Evolutionary conservation across 257 asterid species (phyloP), one percentile per base, ranked within the genome.

Genomic region (Solanum appendiculatum): DNA sequence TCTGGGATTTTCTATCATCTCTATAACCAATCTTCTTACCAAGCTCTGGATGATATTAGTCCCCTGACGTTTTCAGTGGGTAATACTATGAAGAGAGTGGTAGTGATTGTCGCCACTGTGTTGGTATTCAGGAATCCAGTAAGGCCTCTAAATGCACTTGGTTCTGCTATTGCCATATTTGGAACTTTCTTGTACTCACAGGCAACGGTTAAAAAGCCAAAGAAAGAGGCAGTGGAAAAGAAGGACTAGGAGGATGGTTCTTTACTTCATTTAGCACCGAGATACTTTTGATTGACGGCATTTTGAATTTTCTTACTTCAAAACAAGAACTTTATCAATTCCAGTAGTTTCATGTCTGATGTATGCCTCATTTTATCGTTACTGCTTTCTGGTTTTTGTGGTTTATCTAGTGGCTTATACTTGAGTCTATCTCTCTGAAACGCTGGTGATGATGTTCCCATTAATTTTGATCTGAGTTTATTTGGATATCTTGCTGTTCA

Each of bases 61-160:
- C 99, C 99, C 0, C 94, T 96, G 81, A 90, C 99, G 18, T 96
- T 96, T 89, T 96, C 98, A 0, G 97, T 96, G 20, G 98, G 99
- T 86, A 96, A 96, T 75, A 96, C 98, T 0, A 96, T 96, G 99
- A 96, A 96, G 94, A 93, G 99, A 51, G 99, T 96, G 37, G 99
- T 96, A 89, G 99, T 96, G 60, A 96, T 96, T 84, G 92, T 96
- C 42, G 94, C 98, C 23, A 92, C 96, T 3, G 98, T 96, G 27
- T 90, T 96, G 92, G 99, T 94, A 64, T 96, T 96, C 93, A 92
- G 98, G 91, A 96, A 96, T 90, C 99, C 98, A 0, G 98, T 95
- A 13, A 86, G 97, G 92, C 98, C 98, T 9, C 90, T 95, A 81
- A 95, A 95, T 88, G 98, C 95, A 23, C 95, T 95, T 21, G 98